These are phyloP conservation scores for Exutisphaerella laricina DNA, from an alignment of 2,329 filamentous ascomycete species.

Conservation along the genomic window DNA sequence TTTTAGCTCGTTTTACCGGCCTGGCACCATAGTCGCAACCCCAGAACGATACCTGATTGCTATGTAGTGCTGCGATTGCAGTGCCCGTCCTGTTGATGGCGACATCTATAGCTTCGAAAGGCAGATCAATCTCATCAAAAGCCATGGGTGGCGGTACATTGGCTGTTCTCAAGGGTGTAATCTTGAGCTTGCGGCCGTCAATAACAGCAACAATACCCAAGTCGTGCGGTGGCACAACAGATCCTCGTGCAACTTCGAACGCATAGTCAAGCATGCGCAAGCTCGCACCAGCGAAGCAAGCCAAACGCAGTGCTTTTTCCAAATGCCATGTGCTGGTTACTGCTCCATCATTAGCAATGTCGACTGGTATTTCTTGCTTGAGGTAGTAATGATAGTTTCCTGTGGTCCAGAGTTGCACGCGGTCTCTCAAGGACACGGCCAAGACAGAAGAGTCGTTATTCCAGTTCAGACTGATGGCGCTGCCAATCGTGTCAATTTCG, in stretches of 20 bases:
- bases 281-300: conserved; percentile 25
- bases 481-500: conserved; percentile 50
- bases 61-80: conserved; percentile 67
- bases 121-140: conserved; percentile 63
- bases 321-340: conserved; percentile 63
- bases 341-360: conserved; percentile 6
- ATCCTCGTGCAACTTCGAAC: conserved; percentile 63
- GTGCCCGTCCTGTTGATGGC: conserved; percentile 62
- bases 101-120: conserved; percentile 64
- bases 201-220: conserved; percentile 61
- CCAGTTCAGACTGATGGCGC: conserved; percentile 68
- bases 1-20: conserved; percentile 37
- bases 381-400: conserved; percentile 98
- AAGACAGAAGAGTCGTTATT: conserved; percentile 89
- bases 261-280: conserved; percentile 54
- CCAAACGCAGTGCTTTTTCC: conserved; percentile 70
- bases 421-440: conserved; percentile 67
- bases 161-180: conserved; percentile 77
- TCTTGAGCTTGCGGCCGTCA: conserved; percentile 72
- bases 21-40: conserved; percentile 60
- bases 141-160: conserved; percentile 94
- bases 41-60: conserved; percentile 61
- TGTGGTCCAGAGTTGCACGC: conserved; percentile 92
- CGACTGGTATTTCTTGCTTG: conserved; percentile 69
- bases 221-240: conserved; percentile 58